A percentile compares a stretch with the other conserved stretches of the same genome.
Evolutionary conservation across 2,329 filamentous ascomycete species (phyloP).

Genomic region (Xylaria arbuscula): DNA sequence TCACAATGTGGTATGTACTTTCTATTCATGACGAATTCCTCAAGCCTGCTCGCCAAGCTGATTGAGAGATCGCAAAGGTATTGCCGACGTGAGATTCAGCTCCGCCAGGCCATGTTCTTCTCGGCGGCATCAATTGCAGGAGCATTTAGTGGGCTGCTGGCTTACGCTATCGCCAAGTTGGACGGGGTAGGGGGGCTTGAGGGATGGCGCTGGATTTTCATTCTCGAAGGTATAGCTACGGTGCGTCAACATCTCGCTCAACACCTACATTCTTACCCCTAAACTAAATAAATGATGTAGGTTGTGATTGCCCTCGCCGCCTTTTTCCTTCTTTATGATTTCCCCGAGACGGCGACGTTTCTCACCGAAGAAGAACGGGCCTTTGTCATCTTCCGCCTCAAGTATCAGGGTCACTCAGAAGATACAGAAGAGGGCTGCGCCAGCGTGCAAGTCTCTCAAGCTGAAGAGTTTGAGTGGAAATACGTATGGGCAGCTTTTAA

Average conservation of each 20-base stretch:
- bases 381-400: slow-evolving; percentile 77
- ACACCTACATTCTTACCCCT: neutral
- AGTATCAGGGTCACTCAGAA: slow-evolving; percentile 69
- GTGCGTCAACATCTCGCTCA: slow-evolving; percentile 51
- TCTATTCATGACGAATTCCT: neutral
- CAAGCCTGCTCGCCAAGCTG: neutral
- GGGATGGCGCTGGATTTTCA: slow-evolving; percentile 75
- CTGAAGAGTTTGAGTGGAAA: slow-evolving; percentile 79
- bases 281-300: slow-evolving; percentile 29
- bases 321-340: slow-evolving; percentile 82
- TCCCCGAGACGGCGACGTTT: slow-evolving; percentile 81
- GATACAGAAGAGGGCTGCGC: slow-evolving; percentile 46
- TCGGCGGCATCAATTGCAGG: slow-evolving; percentile 83
- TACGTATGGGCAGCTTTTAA: slow-evolving; percentile 79
- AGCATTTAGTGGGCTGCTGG: slow-evolving; percentile 78
- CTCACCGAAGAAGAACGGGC: slow-evolving; percentile 76
- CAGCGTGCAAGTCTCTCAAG: slow-evolving; percentile 66
- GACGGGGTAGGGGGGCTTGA: slow-evolving; percentile 68
- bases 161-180: slow-evolving; percentile 77
- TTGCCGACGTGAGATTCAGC: slow-evolving; percentile 65
- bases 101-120: slow-evolving; percentile 79
- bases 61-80: slow-evolving; percentile 50
- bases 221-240: slow-evolving; percentile 76
- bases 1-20: slow-evolving; percentile 62
- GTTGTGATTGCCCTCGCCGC: slow-evolving; percentile 70